Evolutionary conservation across 345 rosid species (phyloP), one percentile per base, ranked within the genome.

Genomic region (Excoecaria agallocha): DNA sequence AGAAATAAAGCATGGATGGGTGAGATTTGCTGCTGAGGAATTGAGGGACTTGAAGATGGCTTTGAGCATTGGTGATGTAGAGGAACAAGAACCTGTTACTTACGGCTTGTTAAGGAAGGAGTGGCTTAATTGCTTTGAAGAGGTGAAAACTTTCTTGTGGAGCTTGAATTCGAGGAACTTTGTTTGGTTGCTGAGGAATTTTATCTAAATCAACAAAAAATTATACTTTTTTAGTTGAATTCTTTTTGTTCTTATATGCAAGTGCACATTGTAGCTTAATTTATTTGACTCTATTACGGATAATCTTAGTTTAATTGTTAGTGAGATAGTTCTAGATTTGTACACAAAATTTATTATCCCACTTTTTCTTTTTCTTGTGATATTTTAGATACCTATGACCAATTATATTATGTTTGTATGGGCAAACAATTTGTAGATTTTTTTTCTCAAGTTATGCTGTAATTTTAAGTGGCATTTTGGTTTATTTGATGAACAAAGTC

Each of bases 91-190:
- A 74, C 99, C 99, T 45, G 74, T 86, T 20, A 91, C 89, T 1
- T 91, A 91, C 19, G 84, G 84, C 45, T 75, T 95, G 79, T 75
- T 95, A 80, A 85, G 92, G 82, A 84, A 88, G 41, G 90, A 88
- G 75, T 95, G 97, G 99, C 74, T 79, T 19, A 87, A 82, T 77
- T 89, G 91, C 83, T 95, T 91, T 73, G 99, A 95, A 55, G 88
- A 89, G 93, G 99, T 93, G 85, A 25, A 41, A 61, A 22, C 43
- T 38, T 51, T 19, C 17, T 15, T 55, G 30, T 19, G 12, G 12
- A 51, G 51, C 6, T 70, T 51, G 3, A 16, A 49, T 30, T 58
- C 4, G 17, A 4, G 12, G 5, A 22, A 12, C 50, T 45, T 6
- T 74, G 76, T 72, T 55, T 81, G 81, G 71, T 76, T 70, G 66